Evolutionary conservation across 2,329 filamentous ascomycete genomes (phyloP).

Genomic region (Hypoxylon sp.): DNA sequence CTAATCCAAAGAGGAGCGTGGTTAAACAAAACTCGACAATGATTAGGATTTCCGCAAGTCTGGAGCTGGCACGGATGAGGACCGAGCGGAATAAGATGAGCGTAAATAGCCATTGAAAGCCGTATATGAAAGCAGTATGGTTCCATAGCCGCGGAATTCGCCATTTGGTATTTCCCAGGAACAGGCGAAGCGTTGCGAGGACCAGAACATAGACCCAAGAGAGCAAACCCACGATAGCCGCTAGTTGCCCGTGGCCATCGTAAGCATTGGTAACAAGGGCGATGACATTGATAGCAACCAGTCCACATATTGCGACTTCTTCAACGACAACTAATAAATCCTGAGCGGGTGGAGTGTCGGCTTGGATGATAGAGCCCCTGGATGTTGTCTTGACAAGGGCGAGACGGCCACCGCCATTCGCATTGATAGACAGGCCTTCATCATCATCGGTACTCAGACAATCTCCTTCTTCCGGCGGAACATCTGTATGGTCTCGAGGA

Average conservation of each 20-base stretch:
- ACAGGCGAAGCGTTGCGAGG: slow-evolving; percentile 80
- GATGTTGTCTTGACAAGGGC: slow-evolving; percentile 72
- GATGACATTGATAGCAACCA: slow-evolving; percentile 78
- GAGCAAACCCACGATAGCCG: slow-evolving; percentile 76
- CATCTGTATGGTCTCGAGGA: slow-evolving; percentile 64
- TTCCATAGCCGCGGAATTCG: slow-evolving; percentile 86
- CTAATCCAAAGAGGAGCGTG: slow-evolving; percentile 80
- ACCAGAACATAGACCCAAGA: slow-evolving; percentile 86
- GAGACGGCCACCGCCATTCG: slow-evolving; percentile 66
- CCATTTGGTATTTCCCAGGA: slow-evolving; percentile 74
- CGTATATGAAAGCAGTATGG: slow-evolving; percentile 89
- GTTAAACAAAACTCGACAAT: slow-evolving; percentile 82
- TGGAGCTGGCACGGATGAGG: slow-evolving; percentile 81
- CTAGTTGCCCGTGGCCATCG: slow-evolving; percentile 69
- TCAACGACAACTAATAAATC: slow-evolving; percentile 79
- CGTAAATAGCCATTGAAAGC: slow-evolving; percentile 83
- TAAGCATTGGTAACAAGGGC: slow-evolving; percentile 74
- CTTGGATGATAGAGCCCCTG: slow-evolving; percentile 75
- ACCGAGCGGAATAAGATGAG: slow-evolving; percentile 86
- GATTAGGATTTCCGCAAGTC: slow-evolving; percentile 72
- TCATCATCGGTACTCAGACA: slow-evolving; percentile 71
- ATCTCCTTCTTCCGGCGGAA: slow-evolving; percentile 65
- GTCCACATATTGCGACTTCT: slow-evolving; percentile 78
- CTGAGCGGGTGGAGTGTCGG: slow-evolving; percentile 83
- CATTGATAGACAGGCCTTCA: slow-evolving; percentile 67